Percentiles rank a stretch among this genome's conserved stretches.
Evolutionary conservation across 2,329 filamentous ascomycete species (phyloP).

Genomic region (Helminthosporium solani): DNA sequence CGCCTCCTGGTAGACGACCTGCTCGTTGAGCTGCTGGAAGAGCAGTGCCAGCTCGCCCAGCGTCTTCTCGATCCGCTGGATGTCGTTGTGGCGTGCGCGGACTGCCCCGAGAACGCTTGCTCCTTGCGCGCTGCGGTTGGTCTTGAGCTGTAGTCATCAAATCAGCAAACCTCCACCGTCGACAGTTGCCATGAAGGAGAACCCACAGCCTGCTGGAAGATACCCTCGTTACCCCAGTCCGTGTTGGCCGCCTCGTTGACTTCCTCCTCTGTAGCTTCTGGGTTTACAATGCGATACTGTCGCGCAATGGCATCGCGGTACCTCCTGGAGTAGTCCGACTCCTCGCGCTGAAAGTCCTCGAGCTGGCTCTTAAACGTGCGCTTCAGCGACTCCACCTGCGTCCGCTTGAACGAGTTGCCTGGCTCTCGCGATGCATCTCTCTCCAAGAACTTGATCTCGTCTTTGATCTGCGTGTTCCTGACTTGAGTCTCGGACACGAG

Average conservation of each 20-base stretch:
- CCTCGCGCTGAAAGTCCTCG: slow-evolving; percentile 68
- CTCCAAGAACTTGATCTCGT: slow-evolving; percentile 76
- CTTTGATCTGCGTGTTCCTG: slow-evolving; percentile 73
- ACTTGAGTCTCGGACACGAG: slow-evolving; percentile 69
- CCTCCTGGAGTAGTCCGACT: slow-evolving; percentile 67
- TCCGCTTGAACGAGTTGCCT: slow-evolving; percentile 65
- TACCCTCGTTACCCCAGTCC: slow-evolving; percentile 75
- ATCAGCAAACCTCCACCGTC: neutral
- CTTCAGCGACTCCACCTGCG: slow-evolving; percentile 69
- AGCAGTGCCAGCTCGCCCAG: slow-evolving; percentile 68
- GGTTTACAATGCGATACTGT: slow-evolving; percentile 80
- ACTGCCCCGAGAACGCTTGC: slow-evolving; percentile 74
- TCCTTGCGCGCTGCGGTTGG: slow-evolving; percentile 72
- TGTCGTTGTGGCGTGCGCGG: slow-evolving; percentile 78
- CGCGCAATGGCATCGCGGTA: slow-evolving; percentile 77
- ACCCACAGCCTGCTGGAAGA: slow-evolving; percentile 79
- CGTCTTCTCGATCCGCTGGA: slow-evolving; percentile 76
- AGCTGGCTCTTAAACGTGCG: slow-evolving; percentile 71
- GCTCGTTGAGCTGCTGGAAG: slow-evolving; percentile 72
- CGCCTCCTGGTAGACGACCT: slow-evolving; percentile 71
- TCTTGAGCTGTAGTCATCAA: slow-evolving; percentile 59
- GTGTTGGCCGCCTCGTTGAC: slow-evolving; percentile 67
- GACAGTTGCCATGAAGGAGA: neutral
- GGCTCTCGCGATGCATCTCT: slow-evolving; percentile 66
- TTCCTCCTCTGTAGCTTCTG: slow-evolving; percentile 73